phyloP scores from a whole-genome alignment of 2,329 filamentous ascomycete species.

The Endothia cerciana region DNA sequence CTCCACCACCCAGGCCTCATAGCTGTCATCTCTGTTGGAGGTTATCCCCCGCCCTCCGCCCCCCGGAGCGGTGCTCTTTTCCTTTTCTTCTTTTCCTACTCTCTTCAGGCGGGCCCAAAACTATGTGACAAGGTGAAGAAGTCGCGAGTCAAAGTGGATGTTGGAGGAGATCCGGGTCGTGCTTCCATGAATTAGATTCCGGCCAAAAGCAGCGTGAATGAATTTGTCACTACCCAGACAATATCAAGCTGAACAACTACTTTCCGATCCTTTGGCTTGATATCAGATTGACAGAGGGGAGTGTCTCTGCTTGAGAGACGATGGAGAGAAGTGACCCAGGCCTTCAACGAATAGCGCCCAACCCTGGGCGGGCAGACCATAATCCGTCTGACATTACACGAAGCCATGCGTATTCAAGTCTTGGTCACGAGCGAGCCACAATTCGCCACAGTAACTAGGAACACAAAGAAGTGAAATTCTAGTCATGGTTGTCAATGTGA shows the following conservation, averaged over 20 bases:
- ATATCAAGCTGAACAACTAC: not conserved
- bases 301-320: not conserved
- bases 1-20: conserved; percentile 36
- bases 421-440: not conserved
- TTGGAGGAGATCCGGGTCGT: not conserved
- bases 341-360: too few species aligned
- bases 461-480: not conserved
- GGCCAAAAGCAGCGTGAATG: not conserved
- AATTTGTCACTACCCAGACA: not conserved
- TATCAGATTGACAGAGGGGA: too few species aligned
- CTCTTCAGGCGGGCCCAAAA: not conserved
- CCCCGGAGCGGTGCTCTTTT: too few species aligned
- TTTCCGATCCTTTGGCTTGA: too few species aligned
- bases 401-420: not conserved
- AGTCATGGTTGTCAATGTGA: too few species aligned
- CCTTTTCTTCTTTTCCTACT: not conserved
- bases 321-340: not conserved
- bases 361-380: not conserved
- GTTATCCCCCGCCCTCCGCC: too few species aligned
- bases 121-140: not conserved
- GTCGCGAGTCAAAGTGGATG: not conserved
- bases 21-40: not conserved
- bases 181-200: not conserved
- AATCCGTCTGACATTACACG: not conserved
- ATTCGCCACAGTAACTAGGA: too few species aligned